Conservation (phyloP, 2,329 filamentous ascomycete genomes). For the Trematosphaeria pertusa region DNA sequence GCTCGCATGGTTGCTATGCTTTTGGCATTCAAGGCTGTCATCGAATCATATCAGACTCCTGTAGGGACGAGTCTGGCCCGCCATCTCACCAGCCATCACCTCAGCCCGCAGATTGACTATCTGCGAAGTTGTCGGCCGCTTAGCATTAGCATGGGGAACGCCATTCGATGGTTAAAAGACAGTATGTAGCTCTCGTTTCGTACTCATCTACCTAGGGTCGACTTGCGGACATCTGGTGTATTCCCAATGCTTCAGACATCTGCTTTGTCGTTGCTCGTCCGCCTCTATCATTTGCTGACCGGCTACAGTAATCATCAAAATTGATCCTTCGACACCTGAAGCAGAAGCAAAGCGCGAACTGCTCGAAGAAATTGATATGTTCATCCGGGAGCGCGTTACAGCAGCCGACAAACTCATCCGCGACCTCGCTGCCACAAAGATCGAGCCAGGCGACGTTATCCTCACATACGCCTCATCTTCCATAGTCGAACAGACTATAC, state of each 20-base stretch:
- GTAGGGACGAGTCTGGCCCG: constrained; percentile 82
- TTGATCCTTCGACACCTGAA: constrained; percentile 86
- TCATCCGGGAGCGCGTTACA: constrained; percentile 88
- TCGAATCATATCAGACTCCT: constrained; percentile 91
- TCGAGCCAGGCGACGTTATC: constrained; percentile 80
- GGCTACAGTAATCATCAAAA: constrained; percentile 74
- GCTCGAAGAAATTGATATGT: constrained; percentile 81
- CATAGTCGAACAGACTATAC: constrained; percentile 82
- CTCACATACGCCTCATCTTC: constrained; percentile 87
- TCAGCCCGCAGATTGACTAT: constrained; percentile 95
- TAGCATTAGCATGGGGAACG: constrained; percentile 96
- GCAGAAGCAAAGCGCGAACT: constrained; percentile 80
- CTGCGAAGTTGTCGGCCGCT: constrained; percentile 93
- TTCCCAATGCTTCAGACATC: too few relatives aligned
- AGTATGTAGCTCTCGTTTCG: constrained; percentile 20
- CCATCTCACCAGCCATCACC: constrained; percentile 87
- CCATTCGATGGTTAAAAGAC: constrained; percentile 92
- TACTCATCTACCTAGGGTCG: too few relatives aligned
- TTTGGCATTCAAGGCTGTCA: constrained; percentile 88
- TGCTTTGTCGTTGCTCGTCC: too few relatives aligned
- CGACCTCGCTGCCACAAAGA: constrained; percentile 74
- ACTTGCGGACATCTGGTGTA: too few relatives aligned
- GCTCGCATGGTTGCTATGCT: constrained; percentile 87
- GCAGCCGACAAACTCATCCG: constrained; percentile 88
- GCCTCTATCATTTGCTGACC: neutral